phyloP scores from a whole-genome alignment of 768 basidiomycete genomes.

The Leccinum imitatum region DNA sequence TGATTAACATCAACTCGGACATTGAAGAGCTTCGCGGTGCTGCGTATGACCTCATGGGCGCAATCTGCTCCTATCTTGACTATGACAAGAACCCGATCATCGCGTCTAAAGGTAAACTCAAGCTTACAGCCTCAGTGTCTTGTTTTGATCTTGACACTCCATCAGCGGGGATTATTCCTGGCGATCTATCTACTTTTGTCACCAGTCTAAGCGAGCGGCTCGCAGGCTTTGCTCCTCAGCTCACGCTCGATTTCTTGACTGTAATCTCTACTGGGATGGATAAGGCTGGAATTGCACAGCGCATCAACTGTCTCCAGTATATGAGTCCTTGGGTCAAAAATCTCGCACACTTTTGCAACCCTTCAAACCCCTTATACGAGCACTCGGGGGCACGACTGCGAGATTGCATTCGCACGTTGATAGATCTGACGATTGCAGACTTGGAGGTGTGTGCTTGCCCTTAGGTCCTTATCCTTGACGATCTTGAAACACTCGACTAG shows the following conservation, averaged over 20 bases:
- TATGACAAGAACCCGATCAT: constrained; percentile 73
- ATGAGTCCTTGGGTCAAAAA: constrained; percentile 90
- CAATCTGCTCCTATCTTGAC: constrained; percentile 74
- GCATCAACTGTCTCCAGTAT: constrained; percentile 75
- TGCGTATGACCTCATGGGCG: constrained; percentile 76
- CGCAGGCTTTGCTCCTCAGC: constrained; percentile 69
- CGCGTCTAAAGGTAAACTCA: constrained; percentile 59
- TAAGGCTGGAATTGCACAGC: constrained; percentile 46
- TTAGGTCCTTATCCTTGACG: not conserved
- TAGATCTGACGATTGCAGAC: constrained; percentile 71
- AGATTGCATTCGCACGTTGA: constrained; percentile 76
- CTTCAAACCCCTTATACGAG: constrained; percentile 65
- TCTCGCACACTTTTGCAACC: constrained; percentile 66
- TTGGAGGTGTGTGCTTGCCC: constrained; percentile 55
- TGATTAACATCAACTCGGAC: constrained; percentile 71
- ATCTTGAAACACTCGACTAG: constrained; percentile 36
- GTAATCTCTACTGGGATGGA: constrained; percentile 73
- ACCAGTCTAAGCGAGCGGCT: constrained; percentile 68
- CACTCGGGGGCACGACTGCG: constrained; percentile 72
- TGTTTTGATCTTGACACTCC: constrained; percentile 5
- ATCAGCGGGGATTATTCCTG: constrained; percentile 68
- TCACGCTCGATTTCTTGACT: constrained; percentile 87
- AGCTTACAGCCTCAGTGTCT: not conserved
- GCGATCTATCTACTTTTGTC: constrained; percentile 62
- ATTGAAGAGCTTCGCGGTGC: constrained; percentile 78